A percentile compares a stretch with the other conserved stretches of the same genome.
phyloP scores from a whole-genome alignment of 2,329 filamentous ascomycete genomes.

The Phaeosphaeriaceae sp. region DNA sequence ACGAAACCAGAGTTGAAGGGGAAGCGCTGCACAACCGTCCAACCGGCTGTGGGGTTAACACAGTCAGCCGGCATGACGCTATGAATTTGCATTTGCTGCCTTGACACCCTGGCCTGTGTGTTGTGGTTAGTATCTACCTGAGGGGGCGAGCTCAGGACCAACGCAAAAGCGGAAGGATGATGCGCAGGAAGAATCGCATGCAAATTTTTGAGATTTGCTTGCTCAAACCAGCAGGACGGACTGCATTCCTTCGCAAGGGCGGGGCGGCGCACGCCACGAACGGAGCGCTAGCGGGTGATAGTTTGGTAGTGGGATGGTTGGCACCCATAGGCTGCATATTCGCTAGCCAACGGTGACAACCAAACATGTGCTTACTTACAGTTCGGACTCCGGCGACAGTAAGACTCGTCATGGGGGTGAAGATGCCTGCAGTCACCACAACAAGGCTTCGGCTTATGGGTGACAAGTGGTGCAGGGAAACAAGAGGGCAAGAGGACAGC shows the following conservation, averaged over 20 bases:
- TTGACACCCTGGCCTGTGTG: too few species aligned
- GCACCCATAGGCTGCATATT: too few species aligned
- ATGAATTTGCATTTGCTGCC: background rate
- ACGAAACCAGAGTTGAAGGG: conserved; percentile 1
- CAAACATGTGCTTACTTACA: background rate
- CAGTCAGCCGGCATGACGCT: conserved; percentile 15
- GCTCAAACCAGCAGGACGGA: conserved; percentile 23
- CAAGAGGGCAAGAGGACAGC: background rate
- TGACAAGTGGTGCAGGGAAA: background rate
- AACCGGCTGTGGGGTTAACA: conserved; percentile 19
- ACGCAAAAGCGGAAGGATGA: too few species aligned
- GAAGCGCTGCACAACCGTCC: conserved; percentile 11
- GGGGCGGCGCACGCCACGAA: conserved; percentile 10
- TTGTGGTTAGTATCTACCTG: too few species aligned
- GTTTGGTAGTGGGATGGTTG: too few species aligned
- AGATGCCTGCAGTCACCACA: conserved; percentile 6
- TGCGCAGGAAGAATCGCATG: conserved; percentile 9
- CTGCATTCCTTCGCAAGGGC: conserved; percentile 9
- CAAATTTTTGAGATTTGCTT: conserved; percentile 18
- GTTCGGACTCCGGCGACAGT: conserved; percentile 15
- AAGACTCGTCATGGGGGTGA: conserved; percentile 26
- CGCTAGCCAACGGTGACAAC: background rate
- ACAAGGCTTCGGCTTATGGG: background rate
- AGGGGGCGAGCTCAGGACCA: too few species aligned
- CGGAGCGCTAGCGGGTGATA: conserved; percentile 10